Evolutionary conservation across 2,329 filamentous ascomycete species (phyloP).

Genomic region (Daldinia sp.): DNA sequence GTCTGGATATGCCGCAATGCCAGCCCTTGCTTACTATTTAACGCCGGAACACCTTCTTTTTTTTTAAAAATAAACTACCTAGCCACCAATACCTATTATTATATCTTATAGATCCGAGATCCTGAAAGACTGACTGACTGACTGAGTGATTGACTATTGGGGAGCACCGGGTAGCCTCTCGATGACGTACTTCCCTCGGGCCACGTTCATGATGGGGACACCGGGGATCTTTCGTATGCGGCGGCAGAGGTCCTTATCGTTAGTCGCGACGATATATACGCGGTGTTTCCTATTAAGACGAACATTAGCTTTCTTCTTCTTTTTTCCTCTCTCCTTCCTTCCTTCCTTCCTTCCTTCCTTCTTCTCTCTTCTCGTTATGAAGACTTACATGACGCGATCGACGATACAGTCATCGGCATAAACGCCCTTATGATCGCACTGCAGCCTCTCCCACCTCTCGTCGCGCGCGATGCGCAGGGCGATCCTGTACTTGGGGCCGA

Average conservation of each 20-base stretch:
- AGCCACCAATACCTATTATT: background rate
- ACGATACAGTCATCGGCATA: constrained; percentile 81
- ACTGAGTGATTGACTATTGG: constrained; percentile 55
- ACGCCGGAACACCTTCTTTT: constrained; percentile 18
- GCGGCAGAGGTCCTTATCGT: constrained; percentile 81
- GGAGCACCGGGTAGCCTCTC: constrained; percentile 90
- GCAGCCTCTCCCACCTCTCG: constrained; percentile 85
- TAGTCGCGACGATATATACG: constrained; percentile 82
- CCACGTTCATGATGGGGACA: constrained; percentile 83
- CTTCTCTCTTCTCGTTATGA: no score
- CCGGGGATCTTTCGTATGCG: constrained; percentile 81
- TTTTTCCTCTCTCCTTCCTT: no score
- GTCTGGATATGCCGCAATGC: constrained; percentile 30
- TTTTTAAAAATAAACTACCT: no score
- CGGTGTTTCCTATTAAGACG: constrained; percentile 53
- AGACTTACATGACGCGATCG: constrained; percentile 46
- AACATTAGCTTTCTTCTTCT: no score
- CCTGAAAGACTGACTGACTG: no score
- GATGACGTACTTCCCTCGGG: constrained; percentile 91
- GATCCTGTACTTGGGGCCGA: constrained; percentile 89
- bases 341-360: no score
- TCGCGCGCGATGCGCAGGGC: constrained; percentile 86
- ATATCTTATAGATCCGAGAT: background rate
- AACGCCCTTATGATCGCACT: constrained; percentile 86
- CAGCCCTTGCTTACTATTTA: constrained; percentile 9